Evolutionary conservation across 2,329 filamentous ascomycete genomes (phyloP).

Genomic region (Pseudocercospora vitis): DNA sequence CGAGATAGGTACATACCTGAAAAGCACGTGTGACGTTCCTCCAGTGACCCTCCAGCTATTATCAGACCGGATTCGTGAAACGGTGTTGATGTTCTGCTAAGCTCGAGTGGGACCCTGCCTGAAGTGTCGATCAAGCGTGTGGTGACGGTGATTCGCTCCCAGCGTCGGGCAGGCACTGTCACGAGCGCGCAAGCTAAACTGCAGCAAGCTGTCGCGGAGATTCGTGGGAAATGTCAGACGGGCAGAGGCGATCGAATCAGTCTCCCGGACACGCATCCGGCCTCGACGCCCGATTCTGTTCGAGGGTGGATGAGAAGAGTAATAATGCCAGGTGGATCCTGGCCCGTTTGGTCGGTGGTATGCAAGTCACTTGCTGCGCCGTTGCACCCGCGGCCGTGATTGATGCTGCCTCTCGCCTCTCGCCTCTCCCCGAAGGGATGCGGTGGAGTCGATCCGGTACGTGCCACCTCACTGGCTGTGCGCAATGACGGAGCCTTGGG

Average conservation of each 20-base stretch:
- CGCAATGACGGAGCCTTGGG: slow-evolving; percentile 24
- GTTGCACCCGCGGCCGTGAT: slow-evolving; percentile 15
- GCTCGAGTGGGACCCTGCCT: slow-evolving; percentile 25
- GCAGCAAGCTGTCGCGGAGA: slow-evolving; percentile 26
- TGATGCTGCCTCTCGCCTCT: too few relatives aligned
- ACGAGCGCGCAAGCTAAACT: slow-evolving; percentile 23
- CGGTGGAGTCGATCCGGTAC: slow-evolving; percentile 12
- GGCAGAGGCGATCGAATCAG: slow-evolving; percentile 24
- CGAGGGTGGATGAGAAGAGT: slow-evolving; percentile 24
- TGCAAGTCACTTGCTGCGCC: slow-evolving; percentile 13
- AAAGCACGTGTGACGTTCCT: slow-evolving; percentile 21
- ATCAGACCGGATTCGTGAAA: slow-evolving; percentile 17
- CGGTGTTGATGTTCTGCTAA: slow-evolving; percentile 19
- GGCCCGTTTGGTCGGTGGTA: slow-evolving; percentile 15
- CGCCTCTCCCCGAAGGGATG: too few relatives aligned
- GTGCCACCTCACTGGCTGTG: slow-evolving; percentile 7
- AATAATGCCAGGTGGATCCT: slow-evolving; percentile 20
- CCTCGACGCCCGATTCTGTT: slow-evolving; percentile 15
- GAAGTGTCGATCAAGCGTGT: slow-evolving; percentile 22
- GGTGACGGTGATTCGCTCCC: slow-evolving; percentile 24
- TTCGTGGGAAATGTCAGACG: slow-evolving; percentile 27
- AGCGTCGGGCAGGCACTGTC: slow-evolving; percentile 14
- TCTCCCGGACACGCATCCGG: slow-evolving; percentile 18
- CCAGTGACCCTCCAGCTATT: too few relatives aligned
- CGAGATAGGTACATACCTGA: slow-evolving; percentile 23